Base-by-base conservation (phyloP, 352 stramenopile species). In the Pythium brassicae region DNA sequence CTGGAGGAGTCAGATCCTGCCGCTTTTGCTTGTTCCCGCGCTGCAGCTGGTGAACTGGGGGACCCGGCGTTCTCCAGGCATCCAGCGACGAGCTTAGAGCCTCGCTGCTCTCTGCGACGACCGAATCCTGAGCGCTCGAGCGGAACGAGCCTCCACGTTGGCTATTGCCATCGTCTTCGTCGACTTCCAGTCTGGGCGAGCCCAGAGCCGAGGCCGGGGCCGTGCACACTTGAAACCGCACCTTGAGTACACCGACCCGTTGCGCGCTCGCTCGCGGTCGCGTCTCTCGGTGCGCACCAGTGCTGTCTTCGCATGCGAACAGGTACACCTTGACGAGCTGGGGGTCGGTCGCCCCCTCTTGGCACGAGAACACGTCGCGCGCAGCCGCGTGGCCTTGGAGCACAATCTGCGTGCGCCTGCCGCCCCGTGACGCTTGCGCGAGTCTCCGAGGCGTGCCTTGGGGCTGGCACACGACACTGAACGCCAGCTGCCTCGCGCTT, bases 381-480 rank as follows among this genome's bases (percentile, higher is more conserved):
- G 46, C 58, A 25, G 43, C n/a, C 20, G 72, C 43, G 4, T 6
- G 37, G 19, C 69, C 69, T 11, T 42, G 27, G 4, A 77, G 25
- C 23, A 61, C 4, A 45, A 72, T 34, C 12, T 39, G 57, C 14
- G 44, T 49, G 2, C 50, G 53, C 25, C 50, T 52, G 7, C 46
- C 25, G 35, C 37, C 23, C 37, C 62, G 57, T 2, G 49, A 45
- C 4, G 57, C 50, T 19, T 51, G 63, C 17, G 56, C 27, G 3
- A 40, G 49, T n/a, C 59, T 59, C 20, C 40, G 53, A 2, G 61
- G 52, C 12, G 40, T 60, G 29, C 50, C 63, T 35, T 68, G 55
- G 23, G 66, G 65, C 26, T 65, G 44, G 37, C 69, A 74, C 32
- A 53, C 45, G 14, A 77, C 43, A 34, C 46, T 34, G 37, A 77